Conservation (phyloP, 108 stramenopile genomes). For the Phaeodactylum tricornutum region DNA sequence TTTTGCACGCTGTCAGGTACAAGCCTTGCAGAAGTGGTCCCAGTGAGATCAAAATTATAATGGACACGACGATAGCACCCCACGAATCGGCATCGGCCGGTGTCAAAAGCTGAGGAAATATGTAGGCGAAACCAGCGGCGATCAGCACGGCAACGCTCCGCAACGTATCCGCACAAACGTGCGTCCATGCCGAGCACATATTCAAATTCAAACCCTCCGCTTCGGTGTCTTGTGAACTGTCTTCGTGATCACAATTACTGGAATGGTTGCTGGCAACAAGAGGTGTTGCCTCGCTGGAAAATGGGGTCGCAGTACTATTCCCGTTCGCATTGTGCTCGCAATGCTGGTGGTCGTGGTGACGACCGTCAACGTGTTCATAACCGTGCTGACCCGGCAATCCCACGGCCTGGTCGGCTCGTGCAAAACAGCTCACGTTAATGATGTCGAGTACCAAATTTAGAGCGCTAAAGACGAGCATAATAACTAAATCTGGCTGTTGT, state of each 20-base stretch:
- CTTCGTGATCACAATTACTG: too few species aligned
- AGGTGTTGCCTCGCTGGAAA: too few species aligned
- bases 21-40: constrained; percentile 51
- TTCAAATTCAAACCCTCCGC: too few species aligned
- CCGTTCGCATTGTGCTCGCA: too few species aligned
- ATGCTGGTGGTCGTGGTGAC: too few species aligned
- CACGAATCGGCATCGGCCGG: constrained; percentile 52
- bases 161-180: constrained; percentile 80
- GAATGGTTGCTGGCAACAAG: too few species aligned
- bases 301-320: too few species aligned
- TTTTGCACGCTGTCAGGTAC: too few species aligned
- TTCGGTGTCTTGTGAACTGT: too few species aligned
- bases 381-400: too few species aligned
- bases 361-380: too few species aligned
- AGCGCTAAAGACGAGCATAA: constrained; percentile 48
- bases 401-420: constrained; percentile 36
- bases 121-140: constrained; percentile 42
- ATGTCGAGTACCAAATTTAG: constrained; percentile 44
- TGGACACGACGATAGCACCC: constrained; percentile 61
- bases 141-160: constrained; percentile 62
- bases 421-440: constrained; percentile 54
- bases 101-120: constrained; percentile 35
- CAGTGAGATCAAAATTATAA: constrained; percentile 47
- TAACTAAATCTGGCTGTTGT: constrained; percentile 25
- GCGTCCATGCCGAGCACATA: constrained; percentile 79